Percentiles rank a stretch among this genome's conserved stretches.
These are phyloP conservation scores for Sugiyamaella xylanicola DNA, from an alignment of 1,139 yeast genomes.

Conservation along the genomic window DNA sequence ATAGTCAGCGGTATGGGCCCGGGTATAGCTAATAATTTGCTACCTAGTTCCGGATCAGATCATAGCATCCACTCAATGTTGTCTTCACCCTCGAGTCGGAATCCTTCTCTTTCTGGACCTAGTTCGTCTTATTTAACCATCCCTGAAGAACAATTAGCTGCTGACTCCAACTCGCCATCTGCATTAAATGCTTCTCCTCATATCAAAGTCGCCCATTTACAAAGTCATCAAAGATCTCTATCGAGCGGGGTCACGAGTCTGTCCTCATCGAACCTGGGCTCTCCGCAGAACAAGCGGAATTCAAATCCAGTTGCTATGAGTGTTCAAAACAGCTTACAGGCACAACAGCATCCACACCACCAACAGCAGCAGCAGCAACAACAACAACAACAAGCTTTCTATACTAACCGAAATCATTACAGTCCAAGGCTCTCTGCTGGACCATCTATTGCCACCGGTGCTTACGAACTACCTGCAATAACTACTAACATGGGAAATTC, in stretches of 20 bases:
- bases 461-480: background rate
- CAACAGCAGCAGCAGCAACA: slow-evolving; percentile 15
- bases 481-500: background rate
- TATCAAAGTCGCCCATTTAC: slow-evolving; percentile 2
- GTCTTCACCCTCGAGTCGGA: slow-evolving; percentile 9
- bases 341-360: slow-evolving; percentile 14
- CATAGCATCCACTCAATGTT: slow-evolving; percentile 1
- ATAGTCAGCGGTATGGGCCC: background rate
- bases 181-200: slow-evolving; percentile 13
- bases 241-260: slow-evolving; percentile 19
- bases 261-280: background rate
- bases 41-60: background rate
- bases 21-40: background rate
- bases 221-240: slow-evolving; percentile 19
- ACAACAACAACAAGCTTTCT: slow-evolving; percentile 13
- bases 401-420: slow-evolving; percentile 11
- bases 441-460: background rate
- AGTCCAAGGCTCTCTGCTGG: slow-evolving; percentile 11
- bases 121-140: slow-evolving; percentile 15
- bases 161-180: slow-evolving; percentile 6
- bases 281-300: slow-evolving; percentile 17
- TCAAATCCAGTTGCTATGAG: slow-evolving; percentile 11
- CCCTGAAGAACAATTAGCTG: slow-evolving; percentile 20
- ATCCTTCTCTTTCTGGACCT: slow-evolving; percentile 10
- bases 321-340: background rate